Percentiles rank a stretch among this genome's conserved stretches.
phyloP scores from a whole-genome alignment of 2,329 filamentous ascomycete genomes.

The Fusarium ramigenum region DNA sequence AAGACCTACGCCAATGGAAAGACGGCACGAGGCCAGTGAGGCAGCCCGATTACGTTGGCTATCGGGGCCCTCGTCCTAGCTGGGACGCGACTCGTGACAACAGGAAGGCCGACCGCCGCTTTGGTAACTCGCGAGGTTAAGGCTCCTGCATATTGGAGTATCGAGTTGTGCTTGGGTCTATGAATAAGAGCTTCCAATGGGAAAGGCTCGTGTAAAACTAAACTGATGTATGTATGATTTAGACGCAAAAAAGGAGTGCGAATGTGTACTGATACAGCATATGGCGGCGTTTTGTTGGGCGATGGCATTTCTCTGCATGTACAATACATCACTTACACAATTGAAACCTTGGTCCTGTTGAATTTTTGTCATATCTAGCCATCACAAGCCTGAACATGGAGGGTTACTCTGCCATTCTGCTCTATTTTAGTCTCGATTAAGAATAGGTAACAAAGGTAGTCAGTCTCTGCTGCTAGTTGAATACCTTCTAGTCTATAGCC shows the following conservation, averaged over 20 bases:
- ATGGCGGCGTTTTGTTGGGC: conserved; percentile 11
- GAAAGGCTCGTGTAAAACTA: conserved; percentile 8
- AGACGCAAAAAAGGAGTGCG: not conserved
- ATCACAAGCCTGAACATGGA: not conserved
- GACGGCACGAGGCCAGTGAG: not conserved
- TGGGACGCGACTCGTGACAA: not conserved
- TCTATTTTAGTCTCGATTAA: not conserved
- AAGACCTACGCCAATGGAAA: not conserved
- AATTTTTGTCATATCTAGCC: not conserved
- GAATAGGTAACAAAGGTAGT: not conserved
- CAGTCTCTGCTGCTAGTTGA: not conserved
- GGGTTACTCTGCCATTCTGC: not conserved
- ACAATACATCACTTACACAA: not conserved
- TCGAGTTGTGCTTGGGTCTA: not conserved
- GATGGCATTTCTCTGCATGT: not conserved
- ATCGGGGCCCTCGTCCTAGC: not conserved
- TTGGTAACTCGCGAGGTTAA: not conserved
- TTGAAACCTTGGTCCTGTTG: not conserved
- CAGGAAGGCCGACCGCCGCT: not conserved
- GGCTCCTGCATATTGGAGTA: not conserved
- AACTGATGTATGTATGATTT: conserved; percentile 12
- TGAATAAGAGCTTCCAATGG: not conserved
- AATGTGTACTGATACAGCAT: not conserved
- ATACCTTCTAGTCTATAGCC: not conserved
- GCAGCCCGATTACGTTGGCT: not conserved